Evolutionary conservation across 805 yeast species (phyloP).

Genomic region (Jamesozyma rosinii): DNA sequence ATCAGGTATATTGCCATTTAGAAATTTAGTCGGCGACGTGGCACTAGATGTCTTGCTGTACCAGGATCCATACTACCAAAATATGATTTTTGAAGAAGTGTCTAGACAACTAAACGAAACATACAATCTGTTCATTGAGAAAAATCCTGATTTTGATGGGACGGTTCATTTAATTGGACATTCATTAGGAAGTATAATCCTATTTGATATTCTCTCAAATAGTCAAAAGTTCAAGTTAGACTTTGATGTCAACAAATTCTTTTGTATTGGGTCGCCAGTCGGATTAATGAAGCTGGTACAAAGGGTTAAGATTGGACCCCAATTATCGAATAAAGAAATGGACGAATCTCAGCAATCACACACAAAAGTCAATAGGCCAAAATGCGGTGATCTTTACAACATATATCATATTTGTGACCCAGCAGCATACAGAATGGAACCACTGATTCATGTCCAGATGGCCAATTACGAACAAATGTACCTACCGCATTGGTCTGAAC

Average conservation of each 20-base stretch:
- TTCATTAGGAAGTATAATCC: slow-evolving; percentile 81
- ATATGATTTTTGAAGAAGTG: slow-evolving; percentile 55
- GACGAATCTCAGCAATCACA: slow-evolving; percentile 4
- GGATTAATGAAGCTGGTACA: slow-evolving; percentile 76
- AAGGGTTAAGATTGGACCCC: slow-evolving; percentile 42
- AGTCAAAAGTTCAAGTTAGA: slow-evolving; percentile 42
- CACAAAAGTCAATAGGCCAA: slow-evolving; percentile 33
- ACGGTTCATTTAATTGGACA: slow-evolving; percentile 81
- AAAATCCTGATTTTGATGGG: slow-evolving; percentile 70
- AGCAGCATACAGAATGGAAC: slow-evolving; percentile 82
- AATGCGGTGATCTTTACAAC: slow-evolving; percentile 62
- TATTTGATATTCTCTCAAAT: slow-evolving; percentile 59
- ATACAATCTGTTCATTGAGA: slow-evolving; percentile 46
- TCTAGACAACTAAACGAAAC: slow-evolving; percentile 53
- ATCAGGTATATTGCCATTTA: slow-evolving; percentile 64
- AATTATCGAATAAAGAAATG: slow-evolving; percentile 19
- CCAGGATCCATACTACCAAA: slow-evolving; percentile 59
- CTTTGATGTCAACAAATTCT: slow-evolving; percentile 66
- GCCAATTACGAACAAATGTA: slow-evolving; percentile 19
- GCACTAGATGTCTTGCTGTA: slow-evolving; percentile 73
- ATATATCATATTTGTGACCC: slow-evolving; percentile 89
- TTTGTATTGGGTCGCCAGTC: slow-evolving; percentile 82
- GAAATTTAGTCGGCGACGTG: slow-evolving; percentile 79
- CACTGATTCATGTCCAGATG: slow-evolving; percentile 41
- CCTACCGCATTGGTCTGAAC: slow-evolving; percentile 21